These are phyloP conservation scores for Phytophthora melonis DNA, from an alignment of 352 stramenopile genomes.

Conservation along the genomic window DNA sequence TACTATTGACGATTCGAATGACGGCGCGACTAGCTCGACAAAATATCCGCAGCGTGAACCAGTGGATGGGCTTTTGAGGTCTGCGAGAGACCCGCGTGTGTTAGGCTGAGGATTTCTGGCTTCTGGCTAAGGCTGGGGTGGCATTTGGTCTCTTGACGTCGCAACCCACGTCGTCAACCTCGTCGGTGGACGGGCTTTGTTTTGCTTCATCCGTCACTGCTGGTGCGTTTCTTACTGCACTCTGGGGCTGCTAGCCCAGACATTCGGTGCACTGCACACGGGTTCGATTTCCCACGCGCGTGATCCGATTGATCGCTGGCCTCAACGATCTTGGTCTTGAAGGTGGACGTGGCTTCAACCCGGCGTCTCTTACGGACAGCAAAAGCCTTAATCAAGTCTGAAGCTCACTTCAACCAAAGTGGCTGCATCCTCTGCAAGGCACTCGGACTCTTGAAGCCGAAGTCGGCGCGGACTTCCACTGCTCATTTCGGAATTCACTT, in stretches of 20 bases:
- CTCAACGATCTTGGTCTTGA: not conserved
- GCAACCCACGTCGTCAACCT: conserved; percentile 4
- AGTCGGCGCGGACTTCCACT: not conserved
- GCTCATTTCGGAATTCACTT: conserved; percentile 44
- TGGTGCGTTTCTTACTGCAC: conserved; percentile 4
- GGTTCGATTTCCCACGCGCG: conserved; percentile 15
- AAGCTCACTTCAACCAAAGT: not conserved
- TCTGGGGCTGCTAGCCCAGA: conserved; percentile 15
- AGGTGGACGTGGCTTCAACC: conserved; percentile 15
- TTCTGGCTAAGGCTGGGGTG: not conserved
- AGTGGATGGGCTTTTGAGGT: no score
- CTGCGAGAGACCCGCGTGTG: no score
- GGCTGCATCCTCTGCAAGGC: not conserved
- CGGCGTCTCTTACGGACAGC: conserved; percentile 28
- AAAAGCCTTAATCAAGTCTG: conserved; percentile 12
- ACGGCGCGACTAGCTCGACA: not conserved
- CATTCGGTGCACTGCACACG: not conserved
- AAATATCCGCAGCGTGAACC: not conserved
- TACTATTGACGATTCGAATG: not conserved
- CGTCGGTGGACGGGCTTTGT: not conserved
- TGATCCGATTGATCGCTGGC: conserved; percentile 15
- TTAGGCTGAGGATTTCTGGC: not conserved
- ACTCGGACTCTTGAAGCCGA: not conserved
- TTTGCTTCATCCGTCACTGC: not conserved
- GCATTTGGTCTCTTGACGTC: not conserved